Evolutionary conservation across 2,329 filamentous ascomycete genomes (phyloP).

Genomic region (Dothistroma pini): DNA sequence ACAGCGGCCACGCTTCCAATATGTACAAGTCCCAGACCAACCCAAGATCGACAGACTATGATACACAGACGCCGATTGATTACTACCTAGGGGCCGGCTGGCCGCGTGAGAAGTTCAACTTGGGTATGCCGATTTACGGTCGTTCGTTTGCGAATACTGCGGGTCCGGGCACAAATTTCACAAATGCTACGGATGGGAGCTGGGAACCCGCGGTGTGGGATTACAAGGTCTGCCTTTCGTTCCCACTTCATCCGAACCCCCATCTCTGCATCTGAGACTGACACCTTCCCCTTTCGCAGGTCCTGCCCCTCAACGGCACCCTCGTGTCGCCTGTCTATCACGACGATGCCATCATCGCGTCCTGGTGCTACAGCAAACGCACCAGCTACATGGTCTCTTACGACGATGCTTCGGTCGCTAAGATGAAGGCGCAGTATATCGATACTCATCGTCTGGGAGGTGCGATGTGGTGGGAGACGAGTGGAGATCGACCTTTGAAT

Average conservation of each 20-base stretch:
- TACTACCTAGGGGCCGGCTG: conserved; percentile 63
- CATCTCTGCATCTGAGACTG: no score
- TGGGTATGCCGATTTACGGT: conserved; percentile 90
- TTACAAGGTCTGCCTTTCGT: conserved; percentile 19
- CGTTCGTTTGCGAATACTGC: conserved; percentile 75
- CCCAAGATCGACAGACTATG: conserved; percentile 69
- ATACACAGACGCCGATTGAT: conserved; percentile 64
- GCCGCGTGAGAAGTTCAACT: conserved; percentile 64
- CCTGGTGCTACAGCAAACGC: conserved; percentile 67
- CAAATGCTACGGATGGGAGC: conserved; percentile 68
- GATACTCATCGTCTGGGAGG: conserved; percentile 65
- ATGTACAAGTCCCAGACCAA: conserved; percentile 57
- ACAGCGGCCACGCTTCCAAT: conserved; percentile 74
- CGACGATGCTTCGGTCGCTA: conserved; percentile 62
- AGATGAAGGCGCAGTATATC: conserved; percentile 68
- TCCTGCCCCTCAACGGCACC: conserved; percentile 57
- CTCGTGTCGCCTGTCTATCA: conserved; percentile 58
- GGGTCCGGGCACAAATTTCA: conserved; percentile 65
- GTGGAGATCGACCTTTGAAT: conserved; percentile 62
- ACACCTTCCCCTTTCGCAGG: conserved; percentile 31
- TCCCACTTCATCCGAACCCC: no score
- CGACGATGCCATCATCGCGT: conserved; percentile 63
- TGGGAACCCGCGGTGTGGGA: conserved; percentile 76
- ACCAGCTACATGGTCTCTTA: conserved; percentile 71
- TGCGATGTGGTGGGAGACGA: conserved; percentile 69